Evolutionary conservation across 805 yeast species (phyloP), one percentile per base, ranked within the genome.

Genomic region (Sugiyamaella lignohabitans): DNA sequence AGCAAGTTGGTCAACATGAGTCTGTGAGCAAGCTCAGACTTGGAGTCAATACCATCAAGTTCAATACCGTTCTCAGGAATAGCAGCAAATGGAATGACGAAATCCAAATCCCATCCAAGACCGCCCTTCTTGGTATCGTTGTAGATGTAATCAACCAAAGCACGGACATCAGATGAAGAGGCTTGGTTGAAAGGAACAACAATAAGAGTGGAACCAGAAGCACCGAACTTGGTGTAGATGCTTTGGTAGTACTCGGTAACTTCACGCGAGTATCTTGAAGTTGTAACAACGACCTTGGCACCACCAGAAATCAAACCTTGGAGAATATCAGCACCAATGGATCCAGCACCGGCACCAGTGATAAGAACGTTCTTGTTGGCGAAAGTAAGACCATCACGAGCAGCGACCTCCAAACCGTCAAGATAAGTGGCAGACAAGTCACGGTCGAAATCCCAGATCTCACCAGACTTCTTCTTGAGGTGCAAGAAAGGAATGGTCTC

Each of bases 121-220:
- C 96, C 96, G 58, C 89, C 93, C 64, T 83, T 77, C 76, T 84
- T 80, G 47, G 74, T 79, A 55, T 78, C 87, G 60, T 81, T 83
- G 67, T 91, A 93, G 64, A 93, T 87, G 75, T 79, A 93, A 48
- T 81, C 76, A 49, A 89, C 75, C 55, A 93, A 78, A 43, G 89
- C 84, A 59, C 85, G 84, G 53, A 88, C 94, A 70, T 93, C 99
- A 65, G 83, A 87, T 63, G 83, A 84, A 36, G 97, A 88, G 67
- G 95, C 98, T 74, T 93, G 98, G 75, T 93, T 93, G 77, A 93
- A 93, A 57, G 99, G 99, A 59, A 93, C 98, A 55, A 93, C 97
- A 59, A 87, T 84, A 66, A 93, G 77, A 53, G 89, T 80, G 42
- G 96, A 85, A 37, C 96, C 97, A 54, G 85, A 69, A 48, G 96